Base-by-base conservation (phyloP, 495 filamentous ascomycete genomes). In the Talaromyces stipitatus region DNA sequence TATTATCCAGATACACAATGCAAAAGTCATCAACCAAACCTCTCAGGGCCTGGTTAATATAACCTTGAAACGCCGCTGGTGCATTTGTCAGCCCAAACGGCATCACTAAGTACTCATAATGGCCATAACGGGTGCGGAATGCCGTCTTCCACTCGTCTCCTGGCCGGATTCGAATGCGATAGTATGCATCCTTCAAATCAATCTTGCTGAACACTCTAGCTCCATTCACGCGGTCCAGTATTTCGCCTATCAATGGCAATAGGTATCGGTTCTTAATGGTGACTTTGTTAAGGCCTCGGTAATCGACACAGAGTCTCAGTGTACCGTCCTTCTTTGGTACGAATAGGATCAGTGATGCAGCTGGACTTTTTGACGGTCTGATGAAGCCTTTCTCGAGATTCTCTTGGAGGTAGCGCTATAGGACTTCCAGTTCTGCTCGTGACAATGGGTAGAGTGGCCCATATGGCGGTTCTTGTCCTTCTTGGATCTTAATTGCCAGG, bases 251-350 rank as follows among this genome's bases (percentile, higher is more conserved):
- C 29, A 32, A 32, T 11, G 7, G 29, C 29, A 32, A 32, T 2
- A 10, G 29, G 12, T 32, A 32, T 7, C 52, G 50, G 28, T 64
- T 61, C 33, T 62, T 60, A 18, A 59, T 33, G 1, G 57, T 60
- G 1, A 59, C 23, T 2, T 52, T 47, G 50, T 67, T 68, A n/a
- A 65, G 28, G 4, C 58, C 52, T 22, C 61, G 11, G 30, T 61
- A 64, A 26, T 65, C 47, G 4, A 54, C 51, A 30, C 46, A 60
- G 16, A 60, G 47, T 3, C 38, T 7, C 12, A 60, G 38, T 16
- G 14, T 29, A 7, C 58, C 30, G 12, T 48, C 30, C 20, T 27
- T 29, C 26, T 60, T 60, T 27, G 36, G 36, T 30, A 57, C 27
- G 28, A 60, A 60, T 7, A 60, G 38, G 23, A 60, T 45, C 10